A percentile compares a stretch with the other conserved stretches of the same genome.
Conservation (phyloP, 1,284 basidiomycete species). For the Kwoniella shivajii region DNA sequence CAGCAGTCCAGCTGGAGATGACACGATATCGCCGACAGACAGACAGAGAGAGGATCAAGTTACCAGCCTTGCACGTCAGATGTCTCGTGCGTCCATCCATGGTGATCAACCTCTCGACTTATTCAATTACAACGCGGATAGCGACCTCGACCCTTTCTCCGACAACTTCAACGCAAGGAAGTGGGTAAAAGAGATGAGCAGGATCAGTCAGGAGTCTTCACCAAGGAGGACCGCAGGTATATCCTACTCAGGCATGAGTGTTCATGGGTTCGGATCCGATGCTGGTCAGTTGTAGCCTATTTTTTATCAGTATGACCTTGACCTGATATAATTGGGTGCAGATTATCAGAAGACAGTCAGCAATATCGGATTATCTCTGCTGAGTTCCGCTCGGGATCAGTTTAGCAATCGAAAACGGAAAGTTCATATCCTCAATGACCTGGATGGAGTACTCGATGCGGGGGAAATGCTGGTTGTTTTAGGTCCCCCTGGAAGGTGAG, state of each 20-base stretch:
- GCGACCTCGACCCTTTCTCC: constrained; percentile 55
- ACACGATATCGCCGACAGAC: background rate
- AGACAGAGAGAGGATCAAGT: constrained; percentile 25
- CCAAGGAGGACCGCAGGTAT: constrained; percentile 55
- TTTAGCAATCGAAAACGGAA: constrained; percentile 51
- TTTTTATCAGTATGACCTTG: background rate
- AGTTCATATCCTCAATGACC: constrained; percentile 57
- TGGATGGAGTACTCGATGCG: constrained; percentile 55
- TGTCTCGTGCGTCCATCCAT: constrained; percentile 35
- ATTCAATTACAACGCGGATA: constrained; percentile 44
- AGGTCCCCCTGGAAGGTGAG: constrained; percentile 63
- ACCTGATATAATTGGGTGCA: too few species aligned
- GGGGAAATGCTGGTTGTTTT: constrained; percentile 63
- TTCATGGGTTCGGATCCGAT: constrained; percentile 56
- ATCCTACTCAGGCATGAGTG: constrained; percentile 56
- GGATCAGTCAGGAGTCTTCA: constrained; percentile 34
- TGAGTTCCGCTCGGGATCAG: constrained; percentile 47
- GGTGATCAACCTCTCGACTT: constrained; percentile 12
- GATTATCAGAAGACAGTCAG: constrained; percentile 59
- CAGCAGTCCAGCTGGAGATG: background rate
- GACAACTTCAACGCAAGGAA: constrained; percentile 53
- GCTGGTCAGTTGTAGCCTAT: constrained; percentile 37
- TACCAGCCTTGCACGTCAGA: constrained; percentile 35
- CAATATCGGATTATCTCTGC: constrained; percentile 52
- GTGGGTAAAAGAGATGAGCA: constrained; percentile 51